phyloP scores from a whole-genome alignment of 2,329 filamentous ascomycete species.

The Aspergillus puulaauensis region DNA sequence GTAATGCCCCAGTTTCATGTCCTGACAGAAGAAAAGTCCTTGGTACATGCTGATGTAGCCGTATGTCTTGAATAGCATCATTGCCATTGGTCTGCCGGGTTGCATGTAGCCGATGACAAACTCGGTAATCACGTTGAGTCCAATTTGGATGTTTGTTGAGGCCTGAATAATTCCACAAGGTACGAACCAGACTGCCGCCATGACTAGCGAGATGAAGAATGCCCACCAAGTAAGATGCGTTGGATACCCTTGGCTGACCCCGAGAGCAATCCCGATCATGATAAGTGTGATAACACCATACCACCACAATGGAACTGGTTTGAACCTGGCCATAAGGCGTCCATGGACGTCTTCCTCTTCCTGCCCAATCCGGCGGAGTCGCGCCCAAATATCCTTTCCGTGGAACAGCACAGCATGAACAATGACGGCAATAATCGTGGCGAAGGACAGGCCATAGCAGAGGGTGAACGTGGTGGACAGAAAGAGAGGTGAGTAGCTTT shows the following conservation, averaged over 20 bases:
- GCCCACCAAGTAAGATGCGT: slow-evolving; percentile 73
- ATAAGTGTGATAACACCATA: slow-evolving; percentile 48
- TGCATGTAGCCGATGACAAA: slow-evolving; percentile 73
- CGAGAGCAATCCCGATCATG: slow-evolving; percentile 53
- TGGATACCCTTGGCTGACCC: slow-evolving; percentile 53
- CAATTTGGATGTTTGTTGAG: slow-evolving; percentile 65
- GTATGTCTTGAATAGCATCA: slow-evolving; percentile 79
- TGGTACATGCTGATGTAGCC: slow-evolving; percentile 68
- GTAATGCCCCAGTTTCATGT: slow-evolving; percentile 68
- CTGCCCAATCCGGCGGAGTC: slow-evolving; percentile 58
- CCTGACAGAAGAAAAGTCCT: slow-evolving; percentile 64
- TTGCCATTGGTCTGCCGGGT: slow-evolving; percentile 67
- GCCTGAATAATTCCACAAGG: slow-evolving; percentile 65
- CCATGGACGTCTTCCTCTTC: slow-evolving; percentile 56
- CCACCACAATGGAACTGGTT: slow-evolving; percentile 59
- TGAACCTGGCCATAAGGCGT: slow-evolving; percentile 58
- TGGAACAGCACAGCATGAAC: slow-evolving; percentile 68
- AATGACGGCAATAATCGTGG: slow-evolving; percentile 67
- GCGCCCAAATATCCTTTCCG: slow-evolving; percentile 64
- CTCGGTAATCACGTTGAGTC: slow-evolving; percentile 69
- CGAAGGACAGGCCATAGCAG: slow-evolving; percentile 70
- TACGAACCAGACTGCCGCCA: slow-evolving; percentile 64
- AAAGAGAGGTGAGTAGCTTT: slow-evolving; percentile 61
- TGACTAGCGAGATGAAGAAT: slow-evolving; percentile 64
- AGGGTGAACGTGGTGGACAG: slow-evolving; percentile 71